These are phyloP conservation scores for Cladophialophora exuberans DNA, from an alignment of 2,329 filamentous ascomycete species.

Conservation along the genomic window DNA sequence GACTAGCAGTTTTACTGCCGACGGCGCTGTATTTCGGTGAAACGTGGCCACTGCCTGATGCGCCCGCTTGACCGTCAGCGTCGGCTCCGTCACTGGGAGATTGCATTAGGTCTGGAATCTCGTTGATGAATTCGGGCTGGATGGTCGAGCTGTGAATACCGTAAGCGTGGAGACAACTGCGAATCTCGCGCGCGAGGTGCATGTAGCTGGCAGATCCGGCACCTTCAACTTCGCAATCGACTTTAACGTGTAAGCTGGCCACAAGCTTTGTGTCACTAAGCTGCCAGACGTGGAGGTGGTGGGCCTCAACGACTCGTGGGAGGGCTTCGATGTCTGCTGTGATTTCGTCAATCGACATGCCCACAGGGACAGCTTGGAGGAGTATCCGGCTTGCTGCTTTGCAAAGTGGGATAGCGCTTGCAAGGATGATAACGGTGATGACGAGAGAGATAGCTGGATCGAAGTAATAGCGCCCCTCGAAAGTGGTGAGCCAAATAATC, in stretches of 20 bases:
- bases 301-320: conserved; percentile 83
- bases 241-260: conserved; percentile 89
- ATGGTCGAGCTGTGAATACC: conserved; percentile 98
- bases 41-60: conserved; percentile 11
- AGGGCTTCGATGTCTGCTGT: conserved; percentile 86
- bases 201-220: conserved; percentile 82
- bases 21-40: conserved; percentile 23
- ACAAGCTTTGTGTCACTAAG: conserved; percentile 93
- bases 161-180: conserved; percentile 88
- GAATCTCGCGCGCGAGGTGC: conserved; percentile 79
- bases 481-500: conserved; percentile 88
- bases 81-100: conserved; percentile 16
- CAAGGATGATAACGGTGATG: conserved; percentile 77
- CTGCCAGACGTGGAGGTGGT: conserved; percentile 98
- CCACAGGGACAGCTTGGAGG: conserved; percentile 88
- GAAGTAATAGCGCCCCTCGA: conserved; percentile 79
- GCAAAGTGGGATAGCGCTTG: conserved; percentile 54
- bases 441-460: conserved; percentile 91
- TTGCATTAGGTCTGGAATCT: conserved; percentile 4
- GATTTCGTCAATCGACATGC: conserved; percentile 86
- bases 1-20: conserved; percentile 42
- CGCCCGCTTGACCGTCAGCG: conserved; percentile 19
- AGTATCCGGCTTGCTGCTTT: conserved; percentile 72
- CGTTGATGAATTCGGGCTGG: conserved; percentile 74
- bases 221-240: conserved; percentile 85